Base-by-base conservation (phyloP, 208 protist species). In the Crithidia mellificae region DNA sequence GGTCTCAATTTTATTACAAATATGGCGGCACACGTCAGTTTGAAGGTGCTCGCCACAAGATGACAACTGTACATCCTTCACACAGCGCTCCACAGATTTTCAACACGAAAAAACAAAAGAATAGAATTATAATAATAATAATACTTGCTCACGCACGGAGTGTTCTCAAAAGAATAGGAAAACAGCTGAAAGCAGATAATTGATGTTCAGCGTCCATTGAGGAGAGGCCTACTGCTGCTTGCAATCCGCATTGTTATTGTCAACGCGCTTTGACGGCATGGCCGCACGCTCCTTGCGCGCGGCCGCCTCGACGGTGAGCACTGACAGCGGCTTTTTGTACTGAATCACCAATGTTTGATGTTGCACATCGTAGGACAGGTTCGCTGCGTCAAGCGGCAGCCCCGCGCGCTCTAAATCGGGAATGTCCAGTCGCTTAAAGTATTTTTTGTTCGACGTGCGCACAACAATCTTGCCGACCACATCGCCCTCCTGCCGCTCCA, bases 371-470 rank as follows among this genome's bases (percentile, higher is more conserved):
- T 80, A 98, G 34, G 70, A 83, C 24, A 98, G 81, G 20, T 81
- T 57, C 38, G 77, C 20, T 0, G 67, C 34, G 20, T 95, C 87
- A 12, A 98, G 78, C 29, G 70, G 77, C 25, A 97, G 72, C 0
- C 66, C 22, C 1, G 74, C 69, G 7, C 91, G 83, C 49, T 83
- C 63, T 59, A 98, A 74, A 36, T 95, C 93, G n/a, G 82, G 80
- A 29, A 98, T 93, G 30, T 54, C 63, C 36, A 98, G 67, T 19
- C 89, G 69, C 79, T 98, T 98, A 63, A 94, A 98, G 55, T 98
- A 98, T 77, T 98, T 98, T 57, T 96, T 97, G 81, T 98, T 98
- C n/a, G 73, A 84, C 12, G 97, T 98, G 22, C 94, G 87, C 43
- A 98, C 87, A 1, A 98, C 92, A 56, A 98, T 90, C 74, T 93